Percentiles rank a stretch among this genome's conserved stretches.
Evolutionary conservation across 225 moss, liverwort and hornwort species (phyloP).

Genomic region (Pleurozium schreberi): DNA sequence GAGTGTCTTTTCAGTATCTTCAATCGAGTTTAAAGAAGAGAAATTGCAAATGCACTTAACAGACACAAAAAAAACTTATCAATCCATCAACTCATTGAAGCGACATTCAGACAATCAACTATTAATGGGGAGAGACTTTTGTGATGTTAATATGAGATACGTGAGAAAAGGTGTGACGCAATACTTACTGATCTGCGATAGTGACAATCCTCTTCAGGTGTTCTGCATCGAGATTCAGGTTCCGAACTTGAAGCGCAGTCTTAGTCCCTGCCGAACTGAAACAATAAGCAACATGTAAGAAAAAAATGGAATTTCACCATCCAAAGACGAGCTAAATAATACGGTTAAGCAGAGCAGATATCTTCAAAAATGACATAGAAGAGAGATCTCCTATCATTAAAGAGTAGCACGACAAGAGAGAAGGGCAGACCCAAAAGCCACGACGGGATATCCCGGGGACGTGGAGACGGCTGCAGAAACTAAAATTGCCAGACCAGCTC

Average conservation of each 20-base stretch:
- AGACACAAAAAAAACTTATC: background rate
- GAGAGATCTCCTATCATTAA: background rate
- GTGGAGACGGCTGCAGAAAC: constrained; percentile 41
- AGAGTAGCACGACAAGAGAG: background rate
- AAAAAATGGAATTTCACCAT: background rate
- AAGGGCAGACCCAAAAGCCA: constrained; percentile 48
- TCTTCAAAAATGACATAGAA: background rate
- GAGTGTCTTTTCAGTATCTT: background rate
- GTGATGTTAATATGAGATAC: background rate
- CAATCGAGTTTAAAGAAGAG: background rate
- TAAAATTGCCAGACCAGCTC: constrained; percentile 64
- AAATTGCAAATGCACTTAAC: background rate
- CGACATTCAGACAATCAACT: background rate
- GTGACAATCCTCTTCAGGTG: constrained; percentile 32
- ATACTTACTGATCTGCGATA: constrained; percentile 42
- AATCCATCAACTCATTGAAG: background rate
- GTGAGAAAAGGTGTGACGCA: background rate
- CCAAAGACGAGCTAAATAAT: background rate
- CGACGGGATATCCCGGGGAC: constrained; percentile 42
- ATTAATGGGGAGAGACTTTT: background rate
- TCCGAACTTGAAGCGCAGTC: constrained; percentile 21
- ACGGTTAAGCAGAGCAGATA: background rate
- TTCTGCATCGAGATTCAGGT: constrained; percentile 24
- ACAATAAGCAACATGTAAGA: background rate
- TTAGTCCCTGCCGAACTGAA: constrained; percentile 43